phyloP scores from a whole-genome alignment of 805 yeast species.

The Zygotorulaspora sp. region DNA sequence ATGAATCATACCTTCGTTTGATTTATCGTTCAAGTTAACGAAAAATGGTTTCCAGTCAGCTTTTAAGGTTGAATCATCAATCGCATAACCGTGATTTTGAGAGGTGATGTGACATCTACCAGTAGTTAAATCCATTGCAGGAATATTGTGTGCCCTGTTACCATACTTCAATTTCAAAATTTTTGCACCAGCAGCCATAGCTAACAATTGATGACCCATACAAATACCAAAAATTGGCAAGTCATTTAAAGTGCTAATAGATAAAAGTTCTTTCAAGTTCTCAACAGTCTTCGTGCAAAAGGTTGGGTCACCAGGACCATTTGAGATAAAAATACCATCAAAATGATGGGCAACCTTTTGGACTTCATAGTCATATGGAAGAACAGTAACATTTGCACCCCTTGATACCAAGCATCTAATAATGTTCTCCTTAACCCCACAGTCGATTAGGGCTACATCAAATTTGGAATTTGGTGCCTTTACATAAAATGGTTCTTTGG shows the following conservation, averaged over 20 bases:
- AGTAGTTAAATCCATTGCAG: constrained; percentile 82
- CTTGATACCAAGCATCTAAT: constrained; percentile 88
- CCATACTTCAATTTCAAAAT: constrained; percentile 94
- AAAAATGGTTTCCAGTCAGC: constrained; percentile 81
- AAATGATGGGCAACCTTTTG: constrained; percentile 86
- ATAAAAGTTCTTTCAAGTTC: constrained; percentile 68
- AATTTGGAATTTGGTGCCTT: constrained; percentile 44
- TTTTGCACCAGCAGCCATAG: constrained; percentile 90
- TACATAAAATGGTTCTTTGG: constrained; percentile 91
- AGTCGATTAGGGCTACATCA: constrained; percentile 91
- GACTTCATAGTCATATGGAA: constrained; percentile 93
- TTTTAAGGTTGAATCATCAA: constrained; percentile 73
- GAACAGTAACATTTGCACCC: constrained; percentile 93
- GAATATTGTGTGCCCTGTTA: constrained; percentile 98
- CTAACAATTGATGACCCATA: constrained; percentile 93
- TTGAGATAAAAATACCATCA: constrained; percentile 91
- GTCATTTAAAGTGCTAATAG: constrained; percentile 45
- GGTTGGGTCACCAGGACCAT: constrained; percentile 98
- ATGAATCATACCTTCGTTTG: constrained; percentile 98
- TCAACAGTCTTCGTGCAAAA: constrained; percentile 77
- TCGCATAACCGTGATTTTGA: constrained; percentile 98
- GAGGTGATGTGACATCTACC: constrained; percentile 98
- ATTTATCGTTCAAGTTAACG: constrained; percentile 88
- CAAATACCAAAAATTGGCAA: constrained; percentile 97
- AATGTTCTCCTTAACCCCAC: constrained; percentile 98